These are phyloP conservation scores for Kwoniella mangroviensis DNA, from an alignment of 768 basidiomycete species.

Conservation along the genomic window DNA sequence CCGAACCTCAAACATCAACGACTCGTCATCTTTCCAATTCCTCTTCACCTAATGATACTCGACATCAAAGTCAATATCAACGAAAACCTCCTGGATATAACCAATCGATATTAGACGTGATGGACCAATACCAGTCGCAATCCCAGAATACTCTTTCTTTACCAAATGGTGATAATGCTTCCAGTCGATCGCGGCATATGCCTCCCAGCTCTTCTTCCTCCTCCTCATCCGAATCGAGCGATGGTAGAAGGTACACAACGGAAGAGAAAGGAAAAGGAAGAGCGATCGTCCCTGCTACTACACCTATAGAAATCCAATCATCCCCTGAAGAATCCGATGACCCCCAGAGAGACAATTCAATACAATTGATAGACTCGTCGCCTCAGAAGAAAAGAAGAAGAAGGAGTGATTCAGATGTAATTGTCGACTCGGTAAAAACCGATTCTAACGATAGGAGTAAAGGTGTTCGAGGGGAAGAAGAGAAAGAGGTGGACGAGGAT, in stretches of 20 bases:
- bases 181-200: not conserved
- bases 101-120: conserved; percentile 3
- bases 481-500: conserved; percentile 12
- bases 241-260: conserved; percentile 22
- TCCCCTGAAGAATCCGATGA: conserved; percentile 5
- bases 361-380: not conserved
- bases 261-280: conserved; percentile 41
- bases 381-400: conserved; percentile 20
- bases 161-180: not conserved
- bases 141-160: not conserved
- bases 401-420: conserved; percentile 11
- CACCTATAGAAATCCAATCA: conserved; percentile 24
- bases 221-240: not conserved
- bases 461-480: conserved; percentile 7
- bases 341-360: not conserved
- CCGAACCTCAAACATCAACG: not conserved
- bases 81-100: not conserved
- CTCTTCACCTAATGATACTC: not conserved
- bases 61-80: not conserved
- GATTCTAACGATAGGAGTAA: not conserved
- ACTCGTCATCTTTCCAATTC: not conserved
- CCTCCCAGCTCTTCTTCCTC: conserved; percentile 2
- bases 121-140: not conserved
- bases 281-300: conserved; percentile 16
- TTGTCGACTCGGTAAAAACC: not conserved